Percentiles rank a stretch among this genome's conserved stretches.
phyloP scores from a whole-genome alignment of 2,329 filamentous ascomycete species.

The Penicillium sp. region DNA sequence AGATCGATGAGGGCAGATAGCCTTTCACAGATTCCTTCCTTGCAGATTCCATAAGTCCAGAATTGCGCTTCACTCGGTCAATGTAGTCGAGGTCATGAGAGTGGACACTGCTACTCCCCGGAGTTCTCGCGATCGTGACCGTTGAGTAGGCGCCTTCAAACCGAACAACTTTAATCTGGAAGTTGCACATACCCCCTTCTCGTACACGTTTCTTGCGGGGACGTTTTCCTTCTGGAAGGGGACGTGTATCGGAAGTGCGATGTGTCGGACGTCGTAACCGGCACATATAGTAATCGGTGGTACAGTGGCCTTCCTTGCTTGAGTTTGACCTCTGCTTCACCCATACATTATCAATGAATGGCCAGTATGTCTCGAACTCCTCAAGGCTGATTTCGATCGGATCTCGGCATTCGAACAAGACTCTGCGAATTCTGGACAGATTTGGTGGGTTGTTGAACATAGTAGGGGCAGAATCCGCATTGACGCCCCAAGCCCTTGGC shows the following conservation, averaged over 20 bases:
- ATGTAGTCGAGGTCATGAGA: constrained; percentile 49
- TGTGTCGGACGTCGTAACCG: constrained; percentile 42
- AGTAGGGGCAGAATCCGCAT: constrained; percentile 20
- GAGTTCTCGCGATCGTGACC: constrained; percentile 44
- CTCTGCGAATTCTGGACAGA: constrained; percentile 42
- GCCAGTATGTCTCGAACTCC: constrained; percentile 49
- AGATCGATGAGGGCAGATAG: constrained; percentile 50
- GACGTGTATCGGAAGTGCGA: constrained; percentile 41
- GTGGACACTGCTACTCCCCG: constrained; percentile 41
- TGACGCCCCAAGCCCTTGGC: not conserved
- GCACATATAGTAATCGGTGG: constrained; percentile 50
- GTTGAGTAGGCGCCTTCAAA: constrained; percentile 45
- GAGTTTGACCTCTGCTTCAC: constrained; percentile 46
- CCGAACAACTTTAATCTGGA: constrained; percentile 48
- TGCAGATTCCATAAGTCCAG: constrained; percentile 48
- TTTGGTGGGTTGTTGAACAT: constrained; percentile 45
- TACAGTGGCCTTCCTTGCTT: constrained; percentile 42
- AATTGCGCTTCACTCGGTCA: constrained; percentile 49
- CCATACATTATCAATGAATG: constrained; percentile 52
- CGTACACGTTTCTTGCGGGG: constrained; percentile 45
- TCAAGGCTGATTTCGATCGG: constrained; percentile 46
- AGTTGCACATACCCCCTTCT: constrained; percentile 48
- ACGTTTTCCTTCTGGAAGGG: constrained; percentile 46
- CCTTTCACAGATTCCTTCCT: constrained; percentile 46
- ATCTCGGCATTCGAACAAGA: constrained; percentile 47